Conservation (phyloP, 2,329 filamentous ascomycete species). For the Cryphonectria naterciae region DNA sequence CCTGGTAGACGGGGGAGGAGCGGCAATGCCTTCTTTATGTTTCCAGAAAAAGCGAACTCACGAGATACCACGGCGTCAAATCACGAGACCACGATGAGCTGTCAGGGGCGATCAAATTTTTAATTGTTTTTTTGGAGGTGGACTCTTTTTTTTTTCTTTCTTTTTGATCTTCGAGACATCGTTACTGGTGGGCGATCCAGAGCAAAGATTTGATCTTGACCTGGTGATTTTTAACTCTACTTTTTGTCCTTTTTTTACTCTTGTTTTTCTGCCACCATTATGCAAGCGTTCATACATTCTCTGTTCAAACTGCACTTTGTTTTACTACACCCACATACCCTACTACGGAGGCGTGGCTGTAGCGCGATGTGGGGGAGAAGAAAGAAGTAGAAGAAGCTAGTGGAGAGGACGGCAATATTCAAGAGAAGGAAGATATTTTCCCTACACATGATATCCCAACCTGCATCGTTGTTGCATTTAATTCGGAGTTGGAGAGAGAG, state of each 20-base stretch:
- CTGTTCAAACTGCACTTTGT: constrained; percentile 22
- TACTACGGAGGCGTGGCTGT: not conserved
- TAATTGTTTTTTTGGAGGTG: not conserved
- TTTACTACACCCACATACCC: constrained; percentile 1
- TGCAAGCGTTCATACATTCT: constrained; percentile 19
- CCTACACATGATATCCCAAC: constrained; percentile 12
- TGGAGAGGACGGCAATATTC: not conserved
- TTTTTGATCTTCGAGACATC: constrained; percentile 8
- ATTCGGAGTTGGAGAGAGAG: constrained; percentile 8
- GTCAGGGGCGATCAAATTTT: not conserved
- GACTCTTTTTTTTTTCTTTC: not conserved
- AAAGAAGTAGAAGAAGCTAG: not conserved
- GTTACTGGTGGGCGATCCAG: constrained; percentile 16
- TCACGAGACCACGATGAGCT: constrained; percentile 22
- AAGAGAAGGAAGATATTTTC: constrained; percentile 2
- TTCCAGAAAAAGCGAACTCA: constrained; percentile 15
- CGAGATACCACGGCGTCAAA: constrained; percentile 25
- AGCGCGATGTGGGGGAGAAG: not conserved
- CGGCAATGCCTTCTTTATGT: not conserved
- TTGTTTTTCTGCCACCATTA: not conserved
- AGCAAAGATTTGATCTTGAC: constrained; percentile 1
- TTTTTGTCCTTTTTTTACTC: constrained; percentile 6
- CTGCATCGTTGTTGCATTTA: constrained; percentile 14
- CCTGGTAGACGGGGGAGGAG: constrained; percentile 50
- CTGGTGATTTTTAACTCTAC: constrained; percentile 20